phyloP scores from a whole-genome alignment of 352 stramenopile genomes.

The Globisporangium paddicum region DNA sequence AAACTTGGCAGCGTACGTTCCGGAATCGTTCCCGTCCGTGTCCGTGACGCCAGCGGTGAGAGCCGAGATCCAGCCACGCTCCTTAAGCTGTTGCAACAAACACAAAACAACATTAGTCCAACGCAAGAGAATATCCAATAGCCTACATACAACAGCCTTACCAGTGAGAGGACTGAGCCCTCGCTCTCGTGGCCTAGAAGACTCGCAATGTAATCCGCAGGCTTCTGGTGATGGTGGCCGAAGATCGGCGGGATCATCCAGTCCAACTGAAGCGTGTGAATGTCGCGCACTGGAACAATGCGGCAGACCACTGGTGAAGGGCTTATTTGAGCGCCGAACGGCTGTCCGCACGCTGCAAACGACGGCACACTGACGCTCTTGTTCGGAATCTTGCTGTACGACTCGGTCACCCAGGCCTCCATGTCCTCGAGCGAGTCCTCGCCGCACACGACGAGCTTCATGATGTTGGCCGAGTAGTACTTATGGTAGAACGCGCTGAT shows the following conservation, averaged over 20 bases:
- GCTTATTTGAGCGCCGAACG: slow-evolving; percentile 44
- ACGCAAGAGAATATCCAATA: background rate
- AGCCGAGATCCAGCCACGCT: slow-evolving; percentile 68
- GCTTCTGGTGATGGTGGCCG: slow-evolving; percentile 68
- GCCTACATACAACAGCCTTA: slow-evolving; percentile 16
- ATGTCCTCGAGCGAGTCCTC: slow-evolving; percentile 69
- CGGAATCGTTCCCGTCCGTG: slow-evolving; percentile 67
- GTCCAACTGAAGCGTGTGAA: slow-evolving; percentile 67
- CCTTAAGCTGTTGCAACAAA: slow-evolving; percentile 48
- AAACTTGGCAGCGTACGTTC: slow-evolving; percentile 62
- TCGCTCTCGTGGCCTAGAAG: slow-evolving; percentile 81
- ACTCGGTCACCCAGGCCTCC: slow-evolving; percentile 53
- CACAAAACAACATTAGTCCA: background rate
- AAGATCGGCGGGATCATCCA: slow-evolving; percentile 79
- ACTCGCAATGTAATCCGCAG: slow-evolving; percentile 72
- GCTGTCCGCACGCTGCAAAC: slow-evolving; percentile 34
- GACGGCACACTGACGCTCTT: slow-evolving; percentile 37
- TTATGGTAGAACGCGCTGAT: slow-evolving; percentile 64
- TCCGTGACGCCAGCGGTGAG: slow-evolving; percentile 68
- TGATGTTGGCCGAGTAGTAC: slow-evolving; percentile 80
- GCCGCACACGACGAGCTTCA: slow-evolving; percentile 81
- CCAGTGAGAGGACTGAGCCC: slow-evolving; percentile 74
- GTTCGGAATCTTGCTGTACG: slow-evolving; percentile 62
- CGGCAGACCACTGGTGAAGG: slow-evolving; percentile 47
- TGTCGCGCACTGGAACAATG: slow-evolving; percentile 71